Base-by-base conservation (phyloP, 2,329 filamentous ascomycete genomes). In the Venturia effusa region DNA sequence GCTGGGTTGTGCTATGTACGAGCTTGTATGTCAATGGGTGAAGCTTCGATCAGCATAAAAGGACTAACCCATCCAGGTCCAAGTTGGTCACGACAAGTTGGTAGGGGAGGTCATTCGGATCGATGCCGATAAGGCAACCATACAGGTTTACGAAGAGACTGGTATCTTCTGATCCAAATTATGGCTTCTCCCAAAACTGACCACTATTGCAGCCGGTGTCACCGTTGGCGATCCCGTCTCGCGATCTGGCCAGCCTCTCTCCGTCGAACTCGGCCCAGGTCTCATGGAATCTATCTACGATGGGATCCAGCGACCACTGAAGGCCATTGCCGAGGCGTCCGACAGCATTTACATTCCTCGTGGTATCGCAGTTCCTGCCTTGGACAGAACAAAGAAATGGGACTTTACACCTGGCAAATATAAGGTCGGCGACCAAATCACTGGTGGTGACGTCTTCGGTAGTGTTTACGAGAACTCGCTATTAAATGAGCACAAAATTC, bases 1-100 rank as follows among this genome's bases (percentile, higher is more conserved):
- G 92, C 91, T 93, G 74, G 94, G 94, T 77, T 94, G 94, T 84
- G 92, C 94, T 77, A 99, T 99, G 94, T 97, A 97, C 86, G 94
- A 99, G 81, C 83, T 99, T 81, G 92, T 92, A 82, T 71, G 86
- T 76, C 40, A 54, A 51, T 62, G 30, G 51, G 65, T 57, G 68
- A 37, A 34, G 27, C 48, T 43, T 32, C 24, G 17, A 10, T 48
- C 22, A 7, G 27, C 40, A 32, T 24, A 1, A 34, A 15, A 22
- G 34, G 63, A 19, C 37, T 63, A 19, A 65, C 39, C 4, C 61
- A 59, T 6, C 13, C 73, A 93, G 90, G 92, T 95, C 76, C 89
- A 84, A 80, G 93, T 99, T 71, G 92, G 94, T 71, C 86, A 96
- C 74, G 91, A 96, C 74, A 85, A 88, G 74, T 86, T 99, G 66